Percentiles rank a stretch among this genome's conserved stretches.
phyloP scores from a whole-genome alignment of 371 early-diverging fungal species.

The Lichtheimia ramosa region DNA sequence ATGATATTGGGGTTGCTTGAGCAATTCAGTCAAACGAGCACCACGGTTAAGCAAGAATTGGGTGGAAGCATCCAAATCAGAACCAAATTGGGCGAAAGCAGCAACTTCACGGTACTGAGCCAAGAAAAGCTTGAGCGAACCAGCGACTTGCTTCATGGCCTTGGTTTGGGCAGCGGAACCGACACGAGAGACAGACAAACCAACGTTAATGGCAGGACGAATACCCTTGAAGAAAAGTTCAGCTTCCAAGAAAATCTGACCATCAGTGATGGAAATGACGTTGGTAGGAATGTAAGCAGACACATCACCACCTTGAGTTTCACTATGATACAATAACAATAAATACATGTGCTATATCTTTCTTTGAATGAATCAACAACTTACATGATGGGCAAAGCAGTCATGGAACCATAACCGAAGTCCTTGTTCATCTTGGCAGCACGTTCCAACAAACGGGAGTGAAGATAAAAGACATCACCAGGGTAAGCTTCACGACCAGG shows the following conservation, averaged over 20 bases:
- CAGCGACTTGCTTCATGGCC: slow-evolving; percentile 98
- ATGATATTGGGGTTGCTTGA: too few relatives aligned
- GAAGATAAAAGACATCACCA: too few relatives aligned
- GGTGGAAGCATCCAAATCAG: slow-evolving; percentile 96
- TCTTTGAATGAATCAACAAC: slow-evolving; percentile 57
- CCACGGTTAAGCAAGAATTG: too few relatives aligned
- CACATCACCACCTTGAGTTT: slow-evolving; percentile 98
- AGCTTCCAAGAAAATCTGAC: too few relatives aligned
- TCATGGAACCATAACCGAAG: slow-evolving; percentile 92
- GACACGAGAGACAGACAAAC: slow-evolving; percentile 97
- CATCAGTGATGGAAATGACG: too few relatives aligned
- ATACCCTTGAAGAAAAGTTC: too few relatives aligned
- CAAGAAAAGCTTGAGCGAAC: slow-evolving; percentile 96
- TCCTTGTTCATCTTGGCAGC: too few relatives aligned
- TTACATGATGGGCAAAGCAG: slow-evolving; percentile 95
- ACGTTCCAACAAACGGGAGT: too few relatives aligned
- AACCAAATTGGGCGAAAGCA: slow-evolving; percentile 98
- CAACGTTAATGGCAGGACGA: too few relatives aligned
- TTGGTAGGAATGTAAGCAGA: too few relatives aligned
- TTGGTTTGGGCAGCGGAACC: slow-evolving; percentile 98
- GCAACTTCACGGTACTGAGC: slow-evolving; percentile 99
- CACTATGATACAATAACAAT: slow-evolving; percentile 30
- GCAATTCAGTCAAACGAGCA: too few relatives aligned
- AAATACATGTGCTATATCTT: neutral
- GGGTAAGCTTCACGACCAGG: too few relatives aligned